Evolutionary conservation across 371 early-diverging fungal genomes (phyloP), one percentile per base, ranked within the genome.

Genomic region (Neoconidiobolus thromboides): DNA sequence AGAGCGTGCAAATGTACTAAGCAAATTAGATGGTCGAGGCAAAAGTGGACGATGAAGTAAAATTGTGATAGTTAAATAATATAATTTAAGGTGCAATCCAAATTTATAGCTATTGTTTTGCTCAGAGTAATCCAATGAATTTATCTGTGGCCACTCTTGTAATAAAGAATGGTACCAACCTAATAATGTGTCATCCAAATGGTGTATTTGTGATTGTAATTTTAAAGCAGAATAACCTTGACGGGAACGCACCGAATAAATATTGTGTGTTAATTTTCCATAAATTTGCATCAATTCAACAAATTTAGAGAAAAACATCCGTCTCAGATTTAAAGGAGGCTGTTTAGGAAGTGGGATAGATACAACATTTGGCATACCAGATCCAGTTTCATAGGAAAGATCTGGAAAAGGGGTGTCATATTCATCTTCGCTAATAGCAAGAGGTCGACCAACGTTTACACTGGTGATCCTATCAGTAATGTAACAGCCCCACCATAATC

Each of bases 401-500:
- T 43, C 43, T 3, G 57, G 57, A 37, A 57, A 57, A 5, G 43
- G 38, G 6, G 75, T 71, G 58, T 76, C 75, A 50, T 71, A 73
- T 55, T 76, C 73, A 43, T 72, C 64, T 47, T 76, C 77, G 38
- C 73, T 62, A 39, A 76, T 74, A 0, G 73, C 72, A 44, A 74
- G 47, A 3, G 77, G 77, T 54, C 74, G 73, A 14, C 74, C 74
- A 57, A 65, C 58, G 37, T 55, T 62, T 9, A 68, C 67, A 50
- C 70, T 65, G 4, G 62, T 56, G 69, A 74, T 71, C 5, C 81
- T 71, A 65, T 83, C 83, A 43, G 77, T 60, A 5, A 81, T 56
- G 59, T 78, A 80, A 49, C 76, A 76, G 2, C 73, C 72, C 72
- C 79, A 81, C 69, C 79, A 83, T 1, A 81, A 69, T 2, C 83